Evolutionary conservation across 2,329 filamentous ascomycete genomes (phyloP), one percentile per base, ranked within the genome.

Genomic region (Penicillium digitatum): DNA sequence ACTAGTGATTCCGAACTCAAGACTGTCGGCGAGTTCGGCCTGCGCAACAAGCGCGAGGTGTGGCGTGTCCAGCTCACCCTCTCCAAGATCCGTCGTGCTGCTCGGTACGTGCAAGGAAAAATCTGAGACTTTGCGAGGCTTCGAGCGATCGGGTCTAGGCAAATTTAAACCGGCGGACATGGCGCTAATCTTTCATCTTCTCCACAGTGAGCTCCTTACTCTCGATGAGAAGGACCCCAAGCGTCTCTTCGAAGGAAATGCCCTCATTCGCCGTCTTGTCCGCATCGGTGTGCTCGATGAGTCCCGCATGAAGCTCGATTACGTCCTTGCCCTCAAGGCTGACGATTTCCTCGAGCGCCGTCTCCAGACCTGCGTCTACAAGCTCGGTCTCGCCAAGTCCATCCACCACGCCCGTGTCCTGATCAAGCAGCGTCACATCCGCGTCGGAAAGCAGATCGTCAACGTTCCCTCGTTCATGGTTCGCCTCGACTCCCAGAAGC

Each of bases 261-360:
- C 94, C 78, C 87, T 99, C 79, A 99, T 99, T 88, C 94, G 94
- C 79, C 94, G 94, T 89, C 91, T 99, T 69, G 94, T 99, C 69
- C 94, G 94, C 79, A 92, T 97, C 78, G 94, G 94, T 90, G 94
- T 99, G 75, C 90, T 99, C 76, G 94, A 99, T 79, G 94, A 99
- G 85, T 92, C 92, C 78, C 94, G 94, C 87, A 99, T 99, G 94
- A 99, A 96, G 89, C 94, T 99, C 86, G 94, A 99, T 96, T 96
- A 99, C 88, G 94, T 99, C 77, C 84, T 99, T 77, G 94, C 94
- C 82, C 88, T 99, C 62, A 95, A 96, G 86, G 89, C 95, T 74
- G 94, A 99, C 82, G 94, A 99, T 82, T 99, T 99, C 88, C 86
- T 99, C 82, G 94, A 99, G 89, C 93, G 94, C 75, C 92, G 94